These are phyloP conservation scores for Aspergillus fijiensis DNA, from an alignment of 2,329 filamentous ascomycete species.

Conservation along the genomic window DNA sequence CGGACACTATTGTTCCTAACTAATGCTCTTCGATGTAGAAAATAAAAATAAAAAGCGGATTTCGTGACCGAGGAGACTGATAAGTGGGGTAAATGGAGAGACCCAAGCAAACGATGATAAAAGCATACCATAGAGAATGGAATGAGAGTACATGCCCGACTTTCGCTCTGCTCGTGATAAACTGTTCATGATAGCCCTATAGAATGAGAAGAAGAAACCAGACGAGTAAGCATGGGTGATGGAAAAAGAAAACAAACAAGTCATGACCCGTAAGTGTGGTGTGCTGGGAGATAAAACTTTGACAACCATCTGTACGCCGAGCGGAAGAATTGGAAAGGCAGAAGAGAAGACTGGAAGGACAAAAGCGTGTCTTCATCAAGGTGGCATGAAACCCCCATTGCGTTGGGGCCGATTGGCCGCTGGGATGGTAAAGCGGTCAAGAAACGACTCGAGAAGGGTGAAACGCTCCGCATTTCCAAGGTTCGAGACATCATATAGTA, in stretches of 20 bases:
- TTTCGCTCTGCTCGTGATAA: not conserved
- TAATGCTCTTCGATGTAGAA: not conserved
- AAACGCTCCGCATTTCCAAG: not conserved
- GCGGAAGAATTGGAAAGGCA: not conserved
- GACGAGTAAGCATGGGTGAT: not conserved
- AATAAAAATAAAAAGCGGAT: not conserved
- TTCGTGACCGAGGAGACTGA: not conserved
- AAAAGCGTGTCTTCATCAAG: not conserved
- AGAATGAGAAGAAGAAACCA: not conserved
- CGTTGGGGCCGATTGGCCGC: not conserved
- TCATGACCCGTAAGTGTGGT: not conserved
- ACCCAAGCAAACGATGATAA: not conserved
- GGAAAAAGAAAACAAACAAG: not conserved
- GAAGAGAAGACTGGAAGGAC: not conserved
- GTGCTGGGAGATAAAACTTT: not conserved
- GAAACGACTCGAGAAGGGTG: not conserved
- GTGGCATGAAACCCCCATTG: not conserved
- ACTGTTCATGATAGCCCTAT: constrained; percentile 1
- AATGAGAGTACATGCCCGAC: not conserved
- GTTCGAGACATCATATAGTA: constrained; percentile 2
- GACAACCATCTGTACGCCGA: constrained; percentile 1
- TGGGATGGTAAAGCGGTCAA: not conserved
- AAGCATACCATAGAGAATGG: not conserved
- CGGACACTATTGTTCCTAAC: not conserved
- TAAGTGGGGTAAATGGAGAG: not conserved